Base-by-base conservation (phyloP, 129 eudicot species). In the Lactuca saligna region DNA sequence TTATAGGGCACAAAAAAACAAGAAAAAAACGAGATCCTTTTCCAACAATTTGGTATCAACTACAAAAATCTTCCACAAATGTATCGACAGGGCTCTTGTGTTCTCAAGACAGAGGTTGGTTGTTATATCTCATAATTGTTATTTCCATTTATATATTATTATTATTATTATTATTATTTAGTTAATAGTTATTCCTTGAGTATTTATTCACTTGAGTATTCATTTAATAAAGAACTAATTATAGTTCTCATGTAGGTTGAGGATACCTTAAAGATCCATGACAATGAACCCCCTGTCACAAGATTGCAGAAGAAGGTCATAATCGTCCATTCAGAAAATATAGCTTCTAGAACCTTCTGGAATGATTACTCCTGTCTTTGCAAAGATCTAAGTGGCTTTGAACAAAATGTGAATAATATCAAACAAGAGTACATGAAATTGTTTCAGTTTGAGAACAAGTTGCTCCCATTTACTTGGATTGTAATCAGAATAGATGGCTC, bases 401-500 rank as follows among this genome's bases (percentile, higher is more conserved):
- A 46, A 34, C 81, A 71, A 75, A 88, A 85, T 65, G 62, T 83
- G 61, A 82, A 68, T 75, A 89, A 80, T 59, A 74, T 86, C 17
- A 87, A 74, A 61, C 84, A 80, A 1, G 97, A 94, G 61, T 83
- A 87, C 69, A 8, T 89, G 38, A 86, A 82, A 65, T 85, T 88
- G 20, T 94, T 89, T 82, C 81, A 77, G 65, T 83, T 60, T 31
- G 91, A 84, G 57, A 77, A 81, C 51, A 87, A 76, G 68, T 79
- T 89, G 76, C 66, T 85, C 74, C 91, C 79, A 4, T 87, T 71
- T 44, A 94, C 93, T 54, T 94, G 99, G 99, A 76, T 90, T 42
- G 91, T 89, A 16, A 61, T 89, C 33, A 86, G 99, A 66, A 80
- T 94, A 61, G 96, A 94, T 66, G 99, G 99, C 71, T 87, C 91